phyloP scores from a whole-genome alignment of 208 protist species.

The Sergeia podlipaevii region DNA sequence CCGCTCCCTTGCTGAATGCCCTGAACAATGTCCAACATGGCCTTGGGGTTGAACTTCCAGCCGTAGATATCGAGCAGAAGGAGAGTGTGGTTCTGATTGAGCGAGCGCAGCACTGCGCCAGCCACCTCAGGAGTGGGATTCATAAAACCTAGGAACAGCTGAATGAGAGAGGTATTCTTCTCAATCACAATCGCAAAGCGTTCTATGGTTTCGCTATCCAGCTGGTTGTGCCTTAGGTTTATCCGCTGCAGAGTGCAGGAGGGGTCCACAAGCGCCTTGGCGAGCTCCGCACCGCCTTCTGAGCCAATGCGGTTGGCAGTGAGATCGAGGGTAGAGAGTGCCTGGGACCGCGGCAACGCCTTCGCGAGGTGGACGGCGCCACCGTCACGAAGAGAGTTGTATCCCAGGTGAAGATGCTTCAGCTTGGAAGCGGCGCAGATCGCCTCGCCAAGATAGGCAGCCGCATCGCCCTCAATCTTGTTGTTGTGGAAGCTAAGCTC shows the following conservation, averaged over 20 bases:
- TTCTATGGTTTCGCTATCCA: constrained; percentile 71
- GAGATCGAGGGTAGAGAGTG: constrained; percentile 80
- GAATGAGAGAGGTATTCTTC: constrained; percentile 77
- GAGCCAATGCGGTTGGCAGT: constrained; percentile 83
- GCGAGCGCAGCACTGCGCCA: constrained; percentile 41
- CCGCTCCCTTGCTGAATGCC: constrained; percentile 48
- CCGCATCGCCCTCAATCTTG: constrained; percentile 78
- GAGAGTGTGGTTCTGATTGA: constrained; percentile 57
- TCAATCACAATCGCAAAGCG: constrained; percentile 58
- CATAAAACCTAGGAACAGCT: constrained; percentile 92
- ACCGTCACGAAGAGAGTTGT: constrained; percentile 80
- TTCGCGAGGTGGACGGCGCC: constrained; percentile 66
- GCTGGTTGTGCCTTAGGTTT: constrained; percentile 81
- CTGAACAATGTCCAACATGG: constrained; percentile 24
- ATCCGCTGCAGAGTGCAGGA: constrained; percentile 77
- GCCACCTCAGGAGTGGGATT: constrained; percentile 60
- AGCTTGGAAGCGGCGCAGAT: constrained; percentile 50
- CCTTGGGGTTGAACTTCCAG: constrained; percentile 59
- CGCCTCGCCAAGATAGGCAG: constrained; percentile 48
- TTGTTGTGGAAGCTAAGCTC: constrained; percentile 91
- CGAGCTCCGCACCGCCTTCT: constrained; percentile 59
- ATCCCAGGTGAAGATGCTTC: constrained; percentile 88
- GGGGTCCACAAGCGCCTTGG: constrained; percentile 40
- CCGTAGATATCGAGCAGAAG: constrained; percentile 83
- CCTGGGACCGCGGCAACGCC: constrained; percentile 38